Conservation (phyloP, 306 rosid genomes). For the Begonia loranthoides region DNA sequence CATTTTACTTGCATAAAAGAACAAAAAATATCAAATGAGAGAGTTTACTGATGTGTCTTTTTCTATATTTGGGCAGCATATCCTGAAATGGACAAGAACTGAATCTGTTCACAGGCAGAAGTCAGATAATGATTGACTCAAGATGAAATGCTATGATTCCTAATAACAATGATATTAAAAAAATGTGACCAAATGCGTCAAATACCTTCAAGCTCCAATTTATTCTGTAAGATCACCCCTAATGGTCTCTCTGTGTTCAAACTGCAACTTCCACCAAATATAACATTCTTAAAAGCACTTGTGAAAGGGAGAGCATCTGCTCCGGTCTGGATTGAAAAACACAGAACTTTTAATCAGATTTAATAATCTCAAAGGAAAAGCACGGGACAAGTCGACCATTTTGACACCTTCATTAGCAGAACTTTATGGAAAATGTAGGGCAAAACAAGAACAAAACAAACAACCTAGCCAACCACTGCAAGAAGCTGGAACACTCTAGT, state of each 20-base stretch:
- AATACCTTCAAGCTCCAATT: slow-evolving; percentile 42
- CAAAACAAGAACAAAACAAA: no score
- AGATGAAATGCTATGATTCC: no score
- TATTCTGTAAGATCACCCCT: slow-evolving; percentile 27
- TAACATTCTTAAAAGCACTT: slow-evolving; percentile 76
- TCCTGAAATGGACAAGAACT: slow-evolving; percentile 52
- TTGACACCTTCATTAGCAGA: no score
- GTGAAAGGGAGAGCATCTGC: slow-evolving; percentile 70
- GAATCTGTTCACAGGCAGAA: slow-evolving; percentile 37
- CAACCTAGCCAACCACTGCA: no score
- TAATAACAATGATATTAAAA: no score
- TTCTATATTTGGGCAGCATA: slow-evolving; percentile 66
- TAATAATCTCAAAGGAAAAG: no score
- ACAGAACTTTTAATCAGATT: no score
- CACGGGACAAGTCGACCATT: no score
- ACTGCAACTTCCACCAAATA: slow-evolving; percentile 41
- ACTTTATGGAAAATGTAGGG: no score
- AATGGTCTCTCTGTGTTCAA: slow-evolving; percentile 24
- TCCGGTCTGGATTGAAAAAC: slow-evolving; percentile 38
- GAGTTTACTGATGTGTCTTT: slow-evolving; percentile 55
- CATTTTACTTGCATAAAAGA: background rate
- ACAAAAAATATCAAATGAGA: slow-evolving; percentile 3
- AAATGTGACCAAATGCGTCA: background rate
- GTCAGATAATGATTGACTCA: background rate
- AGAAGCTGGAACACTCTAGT: no score